phyloP scores from a whole-genome alignment of 1,284 basidiomycete genomes.

The Cryptococcus sp. region DNA sequence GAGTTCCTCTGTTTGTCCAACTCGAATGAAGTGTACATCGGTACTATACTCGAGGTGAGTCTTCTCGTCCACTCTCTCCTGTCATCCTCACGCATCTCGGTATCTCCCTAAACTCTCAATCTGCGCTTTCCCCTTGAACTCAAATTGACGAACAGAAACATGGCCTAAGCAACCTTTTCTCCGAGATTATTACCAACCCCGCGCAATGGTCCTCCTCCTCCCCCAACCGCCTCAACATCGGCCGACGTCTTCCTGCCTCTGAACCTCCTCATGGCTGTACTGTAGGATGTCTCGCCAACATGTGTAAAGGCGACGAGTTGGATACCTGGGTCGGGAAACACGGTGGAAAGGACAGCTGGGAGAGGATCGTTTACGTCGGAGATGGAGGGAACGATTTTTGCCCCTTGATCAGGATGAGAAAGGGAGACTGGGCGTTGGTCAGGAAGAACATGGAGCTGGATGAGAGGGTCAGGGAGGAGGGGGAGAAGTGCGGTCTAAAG shows the following conservation, averaged over 20 bases:
- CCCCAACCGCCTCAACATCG: conserved; percentile 69
- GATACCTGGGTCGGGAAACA: conserved; percentile 69
- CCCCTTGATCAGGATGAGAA: conserved; percentile 72
- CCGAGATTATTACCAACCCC: conserved; percentile 87
- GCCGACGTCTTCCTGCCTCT: conserved; percentile 66
- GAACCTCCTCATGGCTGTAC: conserved; percentile 77
- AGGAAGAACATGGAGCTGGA: conserved; percentile 70
- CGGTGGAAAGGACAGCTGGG: conserved; percentile 56
- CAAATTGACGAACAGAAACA: conserved; percentile 56
- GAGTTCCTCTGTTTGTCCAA: conserved; percentile 90
- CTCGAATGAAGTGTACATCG: conserved; percentile 87
- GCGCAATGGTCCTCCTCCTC: conserved; percentile 64
- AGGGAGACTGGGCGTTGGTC: conserved; percentile 59
- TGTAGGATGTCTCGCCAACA: conserved; percentile 89
- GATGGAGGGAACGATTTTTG: conserved; percentile 97
- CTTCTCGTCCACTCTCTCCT: not conserved
- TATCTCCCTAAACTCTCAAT: not conserved
- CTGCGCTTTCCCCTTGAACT: no score
- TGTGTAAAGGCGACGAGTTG: conserved; percentile 98
- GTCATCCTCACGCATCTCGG: not conserved
- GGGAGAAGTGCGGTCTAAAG: conserved; percentile 58
- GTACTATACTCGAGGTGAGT: conserved; percentile 72
- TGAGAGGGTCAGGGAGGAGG: conserved; percentile 66
- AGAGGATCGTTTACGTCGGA: conserved; percentile 84
- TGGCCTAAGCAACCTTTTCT: conserved; percentile 66